Conservation (phyloP, 768 basidiomycete species). For the Agaricus sinodeliciosus region DNA sequence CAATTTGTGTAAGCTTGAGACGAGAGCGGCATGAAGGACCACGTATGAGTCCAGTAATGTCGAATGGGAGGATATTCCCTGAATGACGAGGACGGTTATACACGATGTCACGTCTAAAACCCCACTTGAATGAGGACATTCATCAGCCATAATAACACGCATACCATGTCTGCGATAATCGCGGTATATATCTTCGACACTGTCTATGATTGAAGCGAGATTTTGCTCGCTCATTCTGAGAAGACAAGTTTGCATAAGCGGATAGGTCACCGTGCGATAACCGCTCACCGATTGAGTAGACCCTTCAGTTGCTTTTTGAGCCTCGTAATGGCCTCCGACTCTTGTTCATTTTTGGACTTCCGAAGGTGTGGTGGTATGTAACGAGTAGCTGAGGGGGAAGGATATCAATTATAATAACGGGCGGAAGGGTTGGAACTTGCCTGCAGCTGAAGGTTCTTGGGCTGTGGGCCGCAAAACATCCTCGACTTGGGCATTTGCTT, state of each 20-base stretch:
- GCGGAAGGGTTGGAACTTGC: slow-evolving; percentile 6
- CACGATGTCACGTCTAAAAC: slow-evolving; percentile 73
- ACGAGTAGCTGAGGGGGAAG: slow-evolving; percentile 24
- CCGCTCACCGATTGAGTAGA: slow-evolving; percentile 69
- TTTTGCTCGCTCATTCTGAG: slow-evolving; percentile 87
- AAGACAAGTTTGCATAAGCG: background rate
- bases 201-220: slow-evolving; percentile 64
- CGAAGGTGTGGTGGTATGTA: slow-evolving; percentile 86
- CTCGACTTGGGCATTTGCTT: slow-evolving; percentile 10
- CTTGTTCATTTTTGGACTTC: slow-evolving; percentile 21
- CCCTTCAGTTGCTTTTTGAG: slow-evolving; percentile 79
- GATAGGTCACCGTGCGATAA: background rate
- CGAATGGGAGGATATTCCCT: slow-evolving; percentile 74
- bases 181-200: slow-evolving; percentile 72
- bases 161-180: slow-evolving; percentile 73
- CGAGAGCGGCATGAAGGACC: slow-evolving; percentile 79
- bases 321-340: slow-evolving; percentile 40
- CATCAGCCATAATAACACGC: slow-evolving; percentile 11
- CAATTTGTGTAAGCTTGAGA: slow-evolving; percentile 74
- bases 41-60: slow-evolving; percentile 86
- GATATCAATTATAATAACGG: background rate
- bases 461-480: background rate
- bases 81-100: slow-evolving; percentile 68
- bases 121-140: background rate
- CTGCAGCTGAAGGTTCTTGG: background rate